These are phyloP conservation scores for Somion occarium DNA, from an alignment of 1,284 basidiomycete species.

Conservation along the genomic window DNA sequence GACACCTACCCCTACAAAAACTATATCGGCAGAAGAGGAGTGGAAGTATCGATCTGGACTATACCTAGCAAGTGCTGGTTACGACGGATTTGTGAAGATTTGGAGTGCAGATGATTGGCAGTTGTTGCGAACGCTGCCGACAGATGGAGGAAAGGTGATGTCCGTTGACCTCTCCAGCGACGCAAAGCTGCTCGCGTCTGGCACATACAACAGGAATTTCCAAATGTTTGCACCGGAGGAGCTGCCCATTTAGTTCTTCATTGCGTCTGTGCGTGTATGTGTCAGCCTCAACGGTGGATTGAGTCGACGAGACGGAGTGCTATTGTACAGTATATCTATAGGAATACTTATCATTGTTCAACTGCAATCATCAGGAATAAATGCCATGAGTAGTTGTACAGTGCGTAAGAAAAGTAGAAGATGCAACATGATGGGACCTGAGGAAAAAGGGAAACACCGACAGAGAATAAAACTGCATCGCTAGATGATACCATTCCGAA, in stretches of 20 bases:
- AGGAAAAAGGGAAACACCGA: neutral
- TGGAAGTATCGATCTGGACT: conserved; percentile 81
- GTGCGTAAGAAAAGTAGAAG: neutral
- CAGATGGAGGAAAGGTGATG: conserved; percentile 98
- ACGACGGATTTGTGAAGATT: conserved; percentile 92
- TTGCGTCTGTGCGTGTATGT: neutral
- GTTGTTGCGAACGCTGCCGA: conserved; percentile 80
- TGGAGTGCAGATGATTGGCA: conserved; percentile 99
- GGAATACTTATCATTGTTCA: neutral
- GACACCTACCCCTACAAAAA: conserved; percentile 2
- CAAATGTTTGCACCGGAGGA: conserved; percentile 82
- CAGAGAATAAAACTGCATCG: neutral
- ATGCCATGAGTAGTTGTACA: conserved; percentile 12
- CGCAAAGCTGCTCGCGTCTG: conserved; percentile 81
- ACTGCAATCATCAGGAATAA: conserved; percentile 13
- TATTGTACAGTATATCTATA: neutral
- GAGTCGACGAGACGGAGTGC: neutral
- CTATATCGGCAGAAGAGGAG: conserved; percentile 37
- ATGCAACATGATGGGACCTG: conserved; percentile 2
- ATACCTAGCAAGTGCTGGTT: conserved; percentile 91
- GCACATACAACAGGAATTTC: conserved; percentile 91
- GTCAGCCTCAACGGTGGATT: too few species aligned
- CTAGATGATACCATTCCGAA: conserved; percentile 15
- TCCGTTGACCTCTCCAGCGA: conserved; percentile 87
- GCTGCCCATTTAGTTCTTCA: conserved; percentile 21